A percentile compares a stretch with the other conserved stretches of the same genome.
These are phyloP conservation scores for Thraustotheca clavata DNA, from an alignment of 352 stramenopile genomes.

Conservation along the genomic window DNA sequence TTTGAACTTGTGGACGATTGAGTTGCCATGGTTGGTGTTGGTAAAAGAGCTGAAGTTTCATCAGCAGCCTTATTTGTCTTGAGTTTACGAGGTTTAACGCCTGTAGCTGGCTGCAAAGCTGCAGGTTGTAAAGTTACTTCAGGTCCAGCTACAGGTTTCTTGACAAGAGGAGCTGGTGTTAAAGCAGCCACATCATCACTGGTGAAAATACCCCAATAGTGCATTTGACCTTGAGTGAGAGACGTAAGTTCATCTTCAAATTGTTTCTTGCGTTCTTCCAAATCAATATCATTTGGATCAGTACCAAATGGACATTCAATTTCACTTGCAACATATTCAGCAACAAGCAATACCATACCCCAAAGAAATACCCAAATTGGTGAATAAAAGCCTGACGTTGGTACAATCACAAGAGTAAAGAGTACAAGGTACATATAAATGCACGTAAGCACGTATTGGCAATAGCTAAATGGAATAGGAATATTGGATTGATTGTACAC, in stretches of 20 bases:
- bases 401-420: constrained; percentile 26
- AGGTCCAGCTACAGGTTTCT: not conserved
- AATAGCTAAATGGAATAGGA: constrained; percentile 38
- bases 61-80: not conserved
- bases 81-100: not conserved
- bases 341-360: constrained; percentile 37
- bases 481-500: constrained; percentile 44
- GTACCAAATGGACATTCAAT: constrained; percentile 44
- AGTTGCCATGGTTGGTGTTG: not conserved
- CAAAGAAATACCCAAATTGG: constrained; percentile 26
- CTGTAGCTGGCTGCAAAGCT: not conserved
- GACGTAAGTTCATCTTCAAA: constrained; percentile 53
- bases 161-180: not conserved
- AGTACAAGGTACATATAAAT: constrained; percentile 40
- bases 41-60: not conserved
- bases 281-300: constrained; percentile 33
- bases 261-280: constrained; percentile 36
- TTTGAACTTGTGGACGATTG: not conserved
- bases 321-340: constrained; percentile 35
- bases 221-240: constrained; percentile 41
- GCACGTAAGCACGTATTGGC: constrained; percentile 33
- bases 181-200: not conserved
- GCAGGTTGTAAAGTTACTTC: not conserved
- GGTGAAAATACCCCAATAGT: constrained; percentile 21
- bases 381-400: not conserved